Evolutionary conservation across 306 rosid species (phyloP).

Genomic region (Rosa chinensis): DNA sequence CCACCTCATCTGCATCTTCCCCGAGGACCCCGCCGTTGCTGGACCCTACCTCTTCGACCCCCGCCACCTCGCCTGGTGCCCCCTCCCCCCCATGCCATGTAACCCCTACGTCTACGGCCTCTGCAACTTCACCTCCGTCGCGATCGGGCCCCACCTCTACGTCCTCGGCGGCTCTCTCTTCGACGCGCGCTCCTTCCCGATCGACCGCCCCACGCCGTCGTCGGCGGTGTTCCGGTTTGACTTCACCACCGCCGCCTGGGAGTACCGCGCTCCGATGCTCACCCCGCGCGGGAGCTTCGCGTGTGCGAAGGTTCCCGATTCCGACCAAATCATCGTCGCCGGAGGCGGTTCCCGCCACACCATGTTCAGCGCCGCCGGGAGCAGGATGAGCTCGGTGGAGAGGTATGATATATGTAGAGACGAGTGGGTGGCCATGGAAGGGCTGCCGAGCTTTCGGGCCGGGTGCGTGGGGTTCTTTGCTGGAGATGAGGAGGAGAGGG

Average conservation of each 20-base stretch:
- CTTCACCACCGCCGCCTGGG: constrained; percentile 50
- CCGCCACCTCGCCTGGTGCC: constrained; percentile 59
- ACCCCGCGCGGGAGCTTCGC: constrained; percentile 90
- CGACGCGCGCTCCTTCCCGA: constrained; percentile 86
- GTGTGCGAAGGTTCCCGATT: constrained; percentile 39
- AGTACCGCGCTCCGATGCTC: constrained; percentile 56
- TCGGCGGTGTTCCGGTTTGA: constrained; percentile 55
- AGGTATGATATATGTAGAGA: constrained; percentile 55
- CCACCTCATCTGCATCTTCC: constrained; percentile 72
- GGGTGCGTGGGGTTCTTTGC: constrained; percentile 83
- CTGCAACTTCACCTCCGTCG: constrained; percentile 73
- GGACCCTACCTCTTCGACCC: constrained; percentile 80
- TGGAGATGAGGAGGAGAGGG: constrained; percentile 40
- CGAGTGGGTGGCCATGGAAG: constrained; percentile 70
- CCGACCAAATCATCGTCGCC: constrained; percentile 58
- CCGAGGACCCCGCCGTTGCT: constrained; percentile 62
- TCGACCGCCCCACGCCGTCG: constrained; percentile 70
- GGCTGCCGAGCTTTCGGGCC: constrained; percentile 67
- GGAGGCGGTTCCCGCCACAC: constrained; percentile 86
- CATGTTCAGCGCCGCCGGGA: constrained; percentile 68
- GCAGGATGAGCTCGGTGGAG: constrained; percentile 67
- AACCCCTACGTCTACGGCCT: constrained; percentile 73
- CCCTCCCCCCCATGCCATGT: constrained; percentile 77
- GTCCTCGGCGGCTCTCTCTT: constrained; percentile 83
- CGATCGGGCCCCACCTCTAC: constrained; percentile 55